Evolutionary conservation across 371 early-diverging fungal species (phyloP).

Genomic region (Saksenaea oblongispora): DNA sequence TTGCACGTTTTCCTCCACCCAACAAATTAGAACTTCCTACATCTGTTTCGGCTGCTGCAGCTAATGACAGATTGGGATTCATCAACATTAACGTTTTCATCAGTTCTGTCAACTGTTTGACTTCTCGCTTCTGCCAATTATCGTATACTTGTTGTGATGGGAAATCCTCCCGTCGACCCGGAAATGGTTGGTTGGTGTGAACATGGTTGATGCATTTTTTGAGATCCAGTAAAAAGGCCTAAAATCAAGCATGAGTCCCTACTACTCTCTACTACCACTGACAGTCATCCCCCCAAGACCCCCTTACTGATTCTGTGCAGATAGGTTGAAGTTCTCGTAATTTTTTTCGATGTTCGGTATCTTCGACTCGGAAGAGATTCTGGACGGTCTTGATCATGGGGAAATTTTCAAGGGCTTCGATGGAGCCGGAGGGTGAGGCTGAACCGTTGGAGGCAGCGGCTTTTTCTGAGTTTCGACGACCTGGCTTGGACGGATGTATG

Average conservation of each 20-base stretch:
- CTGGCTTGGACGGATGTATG: conserved; percentile 20
- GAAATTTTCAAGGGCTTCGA: conserved; percentile 41
- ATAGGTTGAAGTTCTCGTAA: conserved; percentile 41
- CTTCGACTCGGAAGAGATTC: conserved; percentile 41
- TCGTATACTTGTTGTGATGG: conserved; percentile 42
- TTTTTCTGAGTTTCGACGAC: conserved; percentile 17
- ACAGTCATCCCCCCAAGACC: not conserved
- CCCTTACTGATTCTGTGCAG: conserved; percentile 50
- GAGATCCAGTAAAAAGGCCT: conserved; percentile 47
- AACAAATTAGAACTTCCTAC: conserved; percentile 38
- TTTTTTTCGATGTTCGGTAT: conserved; percentile 39
- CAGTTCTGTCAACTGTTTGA: conserved; percentile 44
- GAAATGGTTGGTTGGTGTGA: conserved; percentile 47
- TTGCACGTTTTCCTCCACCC: conserved; percentile 12
- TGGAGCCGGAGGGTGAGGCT: conserved; percentile 16
- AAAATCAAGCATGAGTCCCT: not conserved
- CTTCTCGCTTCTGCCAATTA: conserved; percentile 48
- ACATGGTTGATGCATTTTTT: conserved; percentile 52
- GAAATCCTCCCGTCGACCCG: conserved; percentile 53
- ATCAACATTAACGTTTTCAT: conserved; percentile 49
- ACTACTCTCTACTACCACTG: not conserved
- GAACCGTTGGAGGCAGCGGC: conserved; percentile 14
- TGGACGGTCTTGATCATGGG: conserved; percentile 48
- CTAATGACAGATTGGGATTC: conserved; percentile 40
- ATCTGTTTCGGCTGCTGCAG: conserved; percentile 34